A percentile compares a stretch with the other conserved stretches of the same genome.
Conservation (phyloP, 202 grass and related monocot species). For the Panicum virgatum region DNA sequence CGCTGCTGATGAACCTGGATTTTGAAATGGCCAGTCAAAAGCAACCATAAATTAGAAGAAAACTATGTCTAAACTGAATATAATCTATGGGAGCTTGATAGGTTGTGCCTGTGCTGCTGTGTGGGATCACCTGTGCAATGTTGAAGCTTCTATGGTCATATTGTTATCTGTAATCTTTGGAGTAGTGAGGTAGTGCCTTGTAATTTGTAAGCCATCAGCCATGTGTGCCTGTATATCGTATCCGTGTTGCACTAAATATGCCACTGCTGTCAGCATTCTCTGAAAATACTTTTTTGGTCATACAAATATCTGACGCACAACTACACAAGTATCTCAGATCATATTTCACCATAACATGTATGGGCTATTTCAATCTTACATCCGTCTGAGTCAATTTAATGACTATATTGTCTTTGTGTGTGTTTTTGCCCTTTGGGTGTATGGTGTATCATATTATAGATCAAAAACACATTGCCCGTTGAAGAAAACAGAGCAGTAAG, state of each 20-base stretch:
- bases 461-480: neutral
- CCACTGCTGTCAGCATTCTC: neutral
- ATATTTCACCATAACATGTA: neutral
- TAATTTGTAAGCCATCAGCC: neutral
- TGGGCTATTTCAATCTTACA: neutral
- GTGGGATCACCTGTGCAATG: neutral
- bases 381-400: neutral
- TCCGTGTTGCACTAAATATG: neutral
- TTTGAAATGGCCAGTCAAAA: neutral
- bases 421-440: neutral
- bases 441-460: neutral
- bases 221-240: neutral
- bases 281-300: slow-evolving; percentile 14
- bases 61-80: neutral
- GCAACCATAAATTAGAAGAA: neutral
- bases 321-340: neutral
- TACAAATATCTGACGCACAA: neutral
- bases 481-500: neutral
- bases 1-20: neutral
- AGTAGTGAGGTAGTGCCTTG: neutral
- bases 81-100: neutral
- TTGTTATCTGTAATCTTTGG: neutral
- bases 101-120: neutral
- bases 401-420: neutral
- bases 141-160: neutral